Evolutionary conservation across 202 grass and related monocot species (phyloP).

Genomic region (Elaeis oleifera): DNA sequence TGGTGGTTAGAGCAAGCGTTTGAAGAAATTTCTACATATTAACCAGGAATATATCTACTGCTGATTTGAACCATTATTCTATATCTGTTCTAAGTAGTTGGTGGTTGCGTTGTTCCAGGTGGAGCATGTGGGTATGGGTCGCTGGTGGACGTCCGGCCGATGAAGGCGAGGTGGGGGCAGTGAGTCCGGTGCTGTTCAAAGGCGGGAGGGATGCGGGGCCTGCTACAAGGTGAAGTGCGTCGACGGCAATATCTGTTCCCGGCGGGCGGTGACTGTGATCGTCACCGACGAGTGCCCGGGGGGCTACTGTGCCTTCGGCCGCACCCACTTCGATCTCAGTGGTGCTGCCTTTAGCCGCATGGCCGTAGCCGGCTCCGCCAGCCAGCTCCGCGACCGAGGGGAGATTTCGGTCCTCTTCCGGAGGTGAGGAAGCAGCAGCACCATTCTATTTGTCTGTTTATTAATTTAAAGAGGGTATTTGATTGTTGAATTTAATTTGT

Average conservation of each 20-base stretch:
- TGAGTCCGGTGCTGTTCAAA: slow-evolving; percentile 92
- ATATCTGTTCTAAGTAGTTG: too few relatives aligned
- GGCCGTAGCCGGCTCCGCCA: slow-evolving; percentile 55
- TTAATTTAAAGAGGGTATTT: too few relatives aligned
- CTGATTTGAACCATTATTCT: too few relatives aligned
- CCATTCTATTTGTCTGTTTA: too few relatives aligned
- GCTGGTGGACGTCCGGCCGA: slow-evolving; percentile 84
- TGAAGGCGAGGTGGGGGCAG: slow-evolving; percentile 88
- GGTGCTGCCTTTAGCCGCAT: slow-evolving; percentile 84
- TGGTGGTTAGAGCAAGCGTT: too few relatives aligned
- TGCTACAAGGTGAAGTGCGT: slow-evolving; percentile 97
- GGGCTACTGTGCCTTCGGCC: slow-evolving; percentile 53
- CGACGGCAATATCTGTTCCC: slow-evolving; percentile 70
- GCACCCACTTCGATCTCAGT: slow-evolving; percentile 92
- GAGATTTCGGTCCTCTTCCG: slow-evolving; percentile 54
- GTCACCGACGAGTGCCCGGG: slow-evolving; percentile 92
- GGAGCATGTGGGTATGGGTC: slow-evolving; percentile 93
- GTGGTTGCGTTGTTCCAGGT: slow-evolving; percentile 26
- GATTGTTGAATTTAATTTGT: too few relatives aligned
- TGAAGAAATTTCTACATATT: too few relatives aligned
- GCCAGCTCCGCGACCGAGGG: slow-evolving; percentile 65
- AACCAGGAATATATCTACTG: too few relatives aligned
- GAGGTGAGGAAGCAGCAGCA: slow-evolving; percentile 31
- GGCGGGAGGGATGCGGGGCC: slow-evolving; percentile 84
- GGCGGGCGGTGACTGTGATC: slow-evolving; percentile 83